phyloP scores from a whole-genome alignment of 1,139 yeast genomes.

The Taiozyma sp. region DNA sequence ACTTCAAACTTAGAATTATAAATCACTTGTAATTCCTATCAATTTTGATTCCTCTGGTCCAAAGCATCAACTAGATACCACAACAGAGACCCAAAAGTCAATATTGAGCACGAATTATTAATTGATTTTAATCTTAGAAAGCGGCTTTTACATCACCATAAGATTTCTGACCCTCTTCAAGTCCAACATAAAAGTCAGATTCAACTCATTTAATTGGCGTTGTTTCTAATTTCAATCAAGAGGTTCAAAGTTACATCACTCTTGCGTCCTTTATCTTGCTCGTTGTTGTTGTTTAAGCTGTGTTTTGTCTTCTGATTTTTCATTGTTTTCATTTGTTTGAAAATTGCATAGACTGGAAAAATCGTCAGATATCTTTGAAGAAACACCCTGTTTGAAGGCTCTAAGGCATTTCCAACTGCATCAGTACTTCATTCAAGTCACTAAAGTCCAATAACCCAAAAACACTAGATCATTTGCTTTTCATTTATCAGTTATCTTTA shows the following conservation, averaged over 20 bases:
- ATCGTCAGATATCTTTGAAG: neutral
- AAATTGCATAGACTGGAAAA: neutral
- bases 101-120: constrained; percentile 10
- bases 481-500: neutral
- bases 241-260: neutral
- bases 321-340: neutral
- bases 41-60: constrained; percentile 5
- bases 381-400: neutral
- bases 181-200: neutral
- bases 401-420: neutral
- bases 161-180: neutral
- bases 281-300: neutral
- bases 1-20: constrained; percentile 6
- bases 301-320: neutral
- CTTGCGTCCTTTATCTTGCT: neutral
- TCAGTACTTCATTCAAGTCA: neutral
- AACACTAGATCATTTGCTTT: neutral
- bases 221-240: constrained; percentile 2
- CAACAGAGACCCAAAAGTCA: constrained; percentile 1
- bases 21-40: constrained; percentile 10
- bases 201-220: constrained; percentile 18
- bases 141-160: constrained; percentile 3
- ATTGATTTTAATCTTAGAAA: constrained; percentile 6
- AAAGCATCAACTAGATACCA: constrained; percentile 8
- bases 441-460: neutral